Conservation (phyloP, 768 basidiomycete genomes). For the Saitozyma podzolica region DNA sequence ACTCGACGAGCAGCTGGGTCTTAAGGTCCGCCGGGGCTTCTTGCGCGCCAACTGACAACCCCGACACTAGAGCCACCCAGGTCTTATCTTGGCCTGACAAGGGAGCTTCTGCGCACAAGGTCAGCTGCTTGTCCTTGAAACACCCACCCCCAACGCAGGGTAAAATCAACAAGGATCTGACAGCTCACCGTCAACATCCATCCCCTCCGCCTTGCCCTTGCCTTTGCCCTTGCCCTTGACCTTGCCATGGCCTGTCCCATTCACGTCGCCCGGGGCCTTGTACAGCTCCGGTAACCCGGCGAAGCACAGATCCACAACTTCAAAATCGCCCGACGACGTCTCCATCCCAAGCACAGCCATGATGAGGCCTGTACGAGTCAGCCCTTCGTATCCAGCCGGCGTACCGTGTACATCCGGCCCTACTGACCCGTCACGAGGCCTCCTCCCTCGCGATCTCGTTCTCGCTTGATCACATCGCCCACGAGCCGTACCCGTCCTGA, state of each 20-base stretch:
- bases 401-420: background rate
- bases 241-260: slow-evolving; percentile 41
- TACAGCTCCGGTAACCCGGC: slow-evolving; percentile 75
- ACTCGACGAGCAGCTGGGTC: slow-evolving; percentile 85
- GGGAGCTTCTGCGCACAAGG: too few relatives aligned
- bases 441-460: slow-evolving; percentile 54
- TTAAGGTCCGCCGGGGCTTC: slow-evolving; percentile 59
- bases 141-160: background rate
- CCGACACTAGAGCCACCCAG: slow-evolving; percentile 84
- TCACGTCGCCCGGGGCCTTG: slow-evolving; percentile 20
- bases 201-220: slow-evolving; percentile 40
- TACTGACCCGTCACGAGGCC: slow-evolving; percentile 69
- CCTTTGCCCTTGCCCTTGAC: slow-evolving; percentile 8
- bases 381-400: background rate
- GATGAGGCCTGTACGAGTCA: slow-evolving; percentile 63
- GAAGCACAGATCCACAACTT: slow-evolving; percentile 84
- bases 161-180: background rate
- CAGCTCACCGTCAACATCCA: slow-evolving; percentile 72
- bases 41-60: slow-evolving; percentile 71
- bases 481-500: slow-evolving; percentile 87
- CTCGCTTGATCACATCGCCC: slow-evolving; percentile 64
- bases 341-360: slow-evolving; percentile 87
- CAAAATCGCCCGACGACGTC: slow-evolving; percentile 84
- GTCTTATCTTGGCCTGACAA: slow-evolving; percentile 24
- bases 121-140: background rate